Evolutionary conservation across 352 stramenopile genomes (phyloP).

Genomic region (Globisporangium solare): DNA sequence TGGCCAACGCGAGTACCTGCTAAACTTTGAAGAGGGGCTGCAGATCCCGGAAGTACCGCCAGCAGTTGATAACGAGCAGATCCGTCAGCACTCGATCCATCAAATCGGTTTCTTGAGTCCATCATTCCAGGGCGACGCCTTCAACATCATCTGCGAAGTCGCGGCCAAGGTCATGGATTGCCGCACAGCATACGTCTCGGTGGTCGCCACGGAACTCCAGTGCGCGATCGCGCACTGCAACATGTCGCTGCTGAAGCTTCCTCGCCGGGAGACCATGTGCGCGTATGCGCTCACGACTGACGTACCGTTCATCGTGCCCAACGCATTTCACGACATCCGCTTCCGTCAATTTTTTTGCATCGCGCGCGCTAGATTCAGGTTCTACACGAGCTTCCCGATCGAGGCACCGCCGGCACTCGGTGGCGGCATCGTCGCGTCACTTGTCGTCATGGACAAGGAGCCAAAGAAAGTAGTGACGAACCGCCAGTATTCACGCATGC

Average conservation of each 20-base stretch:
- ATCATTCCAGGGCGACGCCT: constrained; percentile 14
- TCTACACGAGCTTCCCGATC: constrained; percentile 35
- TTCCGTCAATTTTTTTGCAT: constrained; percentile 36
- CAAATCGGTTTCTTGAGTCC: constrained; percentile 18
- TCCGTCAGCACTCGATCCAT: constrained; percentile 22
- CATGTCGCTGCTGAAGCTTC: constrained; percentile 23
- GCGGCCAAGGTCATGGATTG: constrained; percentile 32
- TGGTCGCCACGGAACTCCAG: constrained; percentile 27
- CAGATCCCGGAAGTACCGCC: constrained; percentile 22
- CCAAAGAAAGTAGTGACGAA: constrained; percentile 26
- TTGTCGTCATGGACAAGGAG: constrained; percentile 31
- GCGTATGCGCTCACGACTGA: constrained; percentile 29
- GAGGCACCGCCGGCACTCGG: constrained; percentile 21
- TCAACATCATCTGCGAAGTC: constrained; percentile 27
- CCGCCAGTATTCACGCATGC: constrained; percentile 29
- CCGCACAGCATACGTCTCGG: constrained; percentile 21
- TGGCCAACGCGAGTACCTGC: constrained; percentile 19
- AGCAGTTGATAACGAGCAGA: constrained; percentile 15
- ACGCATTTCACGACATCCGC: constrained; percentile 27
- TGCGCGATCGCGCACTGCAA: constrained; percentile 26
- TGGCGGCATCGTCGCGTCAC: constrained; percentile 25
- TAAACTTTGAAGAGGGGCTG: constrained; percentile 30
- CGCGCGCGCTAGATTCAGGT: constrained; percentile 21
- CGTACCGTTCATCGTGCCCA: constrained; percentile 27
- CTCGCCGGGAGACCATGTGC: constrained; percentile 26